A percentile compares a stretch with the other conserved stretches of the same genome.
phyloP scores from a whole-genome alignment of 2,329 filamentous ascomycete species.

The Aspergillus luchuensis region DNA sequence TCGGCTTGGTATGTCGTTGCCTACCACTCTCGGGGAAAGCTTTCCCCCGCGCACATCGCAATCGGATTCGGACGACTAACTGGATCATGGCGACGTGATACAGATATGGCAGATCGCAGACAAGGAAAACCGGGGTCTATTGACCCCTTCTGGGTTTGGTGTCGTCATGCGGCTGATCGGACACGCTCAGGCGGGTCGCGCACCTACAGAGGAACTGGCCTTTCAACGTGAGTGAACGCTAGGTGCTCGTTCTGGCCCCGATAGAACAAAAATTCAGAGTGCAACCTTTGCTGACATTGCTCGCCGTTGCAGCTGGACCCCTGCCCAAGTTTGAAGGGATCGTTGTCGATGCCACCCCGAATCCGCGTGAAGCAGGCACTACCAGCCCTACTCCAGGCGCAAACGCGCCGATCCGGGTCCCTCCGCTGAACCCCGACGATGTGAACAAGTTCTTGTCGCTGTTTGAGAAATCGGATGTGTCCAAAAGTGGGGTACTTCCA shows the following conservation, averaged over 20 bases:
- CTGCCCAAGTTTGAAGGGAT: slow-evolving; percentile 89
- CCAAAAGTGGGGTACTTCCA: slow-evolving; percentile 70
- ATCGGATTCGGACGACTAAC: slow-evolving; percentile 10
- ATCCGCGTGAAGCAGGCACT: slow-evolving; percentile 53
- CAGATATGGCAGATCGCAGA: slow-evolving; percentile 99
- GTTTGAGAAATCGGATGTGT: slow-evolving; percentile 84
- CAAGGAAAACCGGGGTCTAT: slow-evolving; percentile 89
- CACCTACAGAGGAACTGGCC: slow-evolving; percentile 78
- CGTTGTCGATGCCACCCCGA: slow-evolving; percentile 47
- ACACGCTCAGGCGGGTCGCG: slow-evolving; percentile 85
- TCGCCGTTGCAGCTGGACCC: slow-evolving; percentile 63
- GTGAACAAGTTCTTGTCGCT: slow-evolving; percentile 83
- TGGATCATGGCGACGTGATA: slow-evolving; percentile 8
- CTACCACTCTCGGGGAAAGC: neutral
- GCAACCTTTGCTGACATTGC: neutral
- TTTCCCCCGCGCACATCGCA: neutral
- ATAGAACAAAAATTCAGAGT: neutral
- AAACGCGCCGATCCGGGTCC: slow-evolving; percentile 75
- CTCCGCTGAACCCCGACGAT: slow-evolving; percentile 84
- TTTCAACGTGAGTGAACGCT: slow-evolving; percentile 62
- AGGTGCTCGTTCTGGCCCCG: neutral
- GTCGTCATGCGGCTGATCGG: slow-evolving; percentile 92
- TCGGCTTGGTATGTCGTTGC: slow-evolving; percentile 74
- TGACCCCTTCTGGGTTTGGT: slow-evolving; percentile 91
- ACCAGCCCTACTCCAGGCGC: slow-evolving; percentile 48